A percentile compares a stretch with the other conserved stretches of the same genome.
These are phyloP conservation scores for Anthoceros angustus DNA, from an alignment of 225 moss, liverwort and hornwort species.

Conservation along the genomic window DNA sequence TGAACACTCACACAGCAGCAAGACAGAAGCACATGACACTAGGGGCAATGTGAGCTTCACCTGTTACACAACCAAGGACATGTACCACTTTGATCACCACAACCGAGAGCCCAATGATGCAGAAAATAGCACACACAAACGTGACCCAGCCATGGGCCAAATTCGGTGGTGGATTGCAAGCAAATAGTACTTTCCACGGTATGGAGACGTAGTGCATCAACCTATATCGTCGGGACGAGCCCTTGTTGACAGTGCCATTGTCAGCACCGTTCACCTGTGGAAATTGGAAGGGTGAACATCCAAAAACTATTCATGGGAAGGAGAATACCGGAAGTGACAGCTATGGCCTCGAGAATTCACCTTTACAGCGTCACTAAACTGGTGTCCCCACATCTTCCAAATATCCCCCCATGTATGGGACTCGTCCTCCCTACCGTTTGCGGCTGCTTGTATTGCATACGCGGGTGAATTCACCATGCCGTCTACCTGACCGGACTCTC, in stretches of 20 bases:
- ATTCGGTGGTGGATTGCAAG: constrained; percentile 45
- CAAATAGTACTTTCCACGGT: constrained; percentile 61
- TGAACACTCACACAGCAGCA: too few relatives aligned
- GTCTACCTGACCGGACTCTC: constrained; percentile 5
- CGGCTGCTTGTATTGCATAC: neutral
- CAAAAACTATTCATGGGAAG: too few relatives aligned
- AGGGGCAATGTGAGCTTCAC: constrained; percentile 11
- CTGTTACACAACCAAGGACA: constrained; percentile 54
- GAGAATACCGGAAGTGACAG: too few relatives aligned
- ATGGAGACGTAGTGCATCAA: constrained; percentile 32
- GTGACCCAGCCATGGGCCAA: constrained; percentile 69
- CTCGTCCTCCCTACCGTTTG: neutral
- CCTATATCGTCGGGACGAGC: constrained; percentile 14
- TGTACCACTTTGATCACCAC: constrained; percentile 51
- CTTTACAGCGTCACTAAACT: neutral
- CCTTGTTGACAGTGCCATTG: constrained; percentile 15
- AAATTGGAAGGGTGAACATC: too few relatives aligned
- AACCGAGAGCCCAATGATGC: constrained; percentile 51
- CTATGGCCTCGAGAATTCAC: neutral
- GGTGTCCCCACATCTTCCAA: neutral
- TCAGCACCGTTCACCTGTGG: constrained; percentile 29
- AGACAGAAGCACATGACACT: constrained; percentile 6
- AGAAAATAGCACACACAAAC: constrained; percentile 45
- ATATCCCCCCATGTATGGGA: neutral
- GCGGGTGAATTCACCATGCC: neutral